Base-by-base conservation (phyloP, 2,329 filamentous ascomycete species). In the Zymoseptoria crescenta region DNA sequence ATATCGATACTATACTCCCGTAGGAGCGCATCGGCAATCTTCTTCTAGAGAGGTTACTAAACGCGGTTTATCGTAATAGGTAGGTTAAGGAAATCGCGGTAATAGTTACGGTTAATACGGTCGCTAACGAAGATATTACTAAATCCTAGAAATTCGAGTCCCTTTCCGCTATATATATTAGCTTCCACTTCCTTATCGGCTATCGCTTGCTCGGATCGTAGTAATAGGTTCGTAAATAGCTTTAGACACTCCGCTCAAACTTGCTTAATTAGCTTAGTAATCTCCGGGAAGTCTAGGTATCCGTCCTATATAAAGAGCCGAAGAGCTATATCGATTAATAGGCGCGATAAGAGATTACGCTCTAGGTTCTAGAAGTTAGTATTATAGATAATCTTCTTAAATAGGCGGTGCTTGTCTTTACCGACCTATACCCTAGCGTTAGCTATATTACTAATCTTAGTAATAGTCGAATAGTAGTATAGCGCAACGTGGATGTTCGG, bases 281-380 rank as follows among this genome's bases (percentile, higher is more conserved):
- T 29, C 8, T 8, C 13, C n/a, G 27, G 51, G 13, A 27, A 53
- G 9, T 53, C 51, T 24, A 29, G 51, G n/a, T 27, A 53, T 5
- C 51, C 29, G 29, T 27, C 21, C 21, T 53, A 53, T 6, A 53
- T 13, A 24, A 53, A 8, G 5, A 53, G 21, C n/a, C 51, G 51
- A 27, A 53, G 19, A 24, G n/a, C n/a, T 29, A 53, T 53, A 19
- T 53, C 21, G 5, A 53, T 5, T 9, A 21, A 53, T 28, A 24
- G 29, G 5, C 27, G 27, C 6, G 19, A 27, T 8, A 53, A 24
- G 19, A 53, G 21, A 27, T 53, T 27, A 27, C 21, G 21, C 51
- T 53, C 51, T 53, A 53, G 51, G 21, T 53, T 53, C 51, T 53
- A 53, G 16, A 53, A 53, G 21, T 53, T 53, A 24, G 51, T 53